Percentiles rank a stretch among this genome's conserved stretches.
These are phyloP conservation scores for Melanopsichium pennsylvanicum DNA, from an alignment of 1,284 basidiomycete genomes.

Conservation along the genomic window DNA sequence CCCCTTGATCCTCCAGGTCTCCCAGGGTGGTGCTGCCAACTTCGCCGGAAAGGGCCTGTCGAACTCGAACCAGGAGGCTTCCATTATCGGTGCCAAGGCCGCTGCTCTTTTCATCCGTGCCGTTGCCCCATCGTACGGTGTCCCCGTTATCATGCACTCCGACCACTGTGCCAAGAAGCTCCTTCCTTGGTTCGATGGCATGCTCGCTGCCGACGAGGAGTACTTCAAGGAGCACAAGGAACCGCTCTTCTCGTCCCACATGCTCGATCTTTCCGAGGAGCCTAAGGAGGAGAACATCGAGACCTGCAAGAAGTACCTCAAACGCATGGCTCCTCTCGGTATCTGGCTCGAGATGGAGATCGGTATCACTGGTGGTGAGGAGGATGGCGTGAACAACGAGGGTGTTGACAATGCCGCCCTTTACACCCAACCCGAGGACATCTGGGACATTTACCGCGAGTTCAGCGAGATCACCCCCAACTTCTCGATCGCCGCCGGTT, in stretches of 20 bases:
- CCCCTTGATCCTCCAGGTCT: slow-evolving; percentile 97
- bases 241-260: slow-evolving; percentile 98
- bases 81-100: slow-evolving; percentile 87
- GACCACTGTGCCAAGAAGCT: slow-evolving; percentile 99
- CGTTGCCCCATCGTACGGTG: slow-evolving; percentile 73
- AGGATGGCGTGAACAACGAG: slow-evolving; percentile 84
- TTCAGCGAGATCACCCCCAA: slow-evolving; percentile 86
- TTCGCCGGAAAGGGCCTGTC: slow-evolving; percentile 95
- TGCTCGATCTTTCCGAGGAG: slow-evolving; percentile 99
- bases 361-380: slow-evolving; percentile 99
- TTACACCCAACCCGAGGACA: slow-evolving; percentile 97
- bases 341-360: slow-evolving; percentile 99
- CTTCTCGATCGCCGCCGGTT: slow-evolving; percentile 96
- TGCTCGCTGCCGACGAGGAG: slow-evolving; percentile 94
- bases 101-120: slow-evolving; percentile 89
- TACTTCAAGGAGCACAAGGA: slow-evolving; percentile 88
- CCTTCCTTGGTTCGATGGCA: slow-evolving; percentile 98
- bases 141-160: slow-evolving; percentile 94
- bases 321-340: slow-evolving; percentile 86
- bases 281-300: slow-evolving; percentile 96
- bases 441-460: slow-evolving; percentile 85
- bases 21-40: slow-evolving; percentile 95
- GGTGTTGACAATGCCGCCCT: slow-evolving; percentile 89
- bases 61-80: slow-evolving; percentile 97
- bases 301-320: slow-evolving; percentile 92